Evolutionary conservation across 805 yeast genomes (phyloP).

Genomic region (Myxozyma nipponensis): DNA sequence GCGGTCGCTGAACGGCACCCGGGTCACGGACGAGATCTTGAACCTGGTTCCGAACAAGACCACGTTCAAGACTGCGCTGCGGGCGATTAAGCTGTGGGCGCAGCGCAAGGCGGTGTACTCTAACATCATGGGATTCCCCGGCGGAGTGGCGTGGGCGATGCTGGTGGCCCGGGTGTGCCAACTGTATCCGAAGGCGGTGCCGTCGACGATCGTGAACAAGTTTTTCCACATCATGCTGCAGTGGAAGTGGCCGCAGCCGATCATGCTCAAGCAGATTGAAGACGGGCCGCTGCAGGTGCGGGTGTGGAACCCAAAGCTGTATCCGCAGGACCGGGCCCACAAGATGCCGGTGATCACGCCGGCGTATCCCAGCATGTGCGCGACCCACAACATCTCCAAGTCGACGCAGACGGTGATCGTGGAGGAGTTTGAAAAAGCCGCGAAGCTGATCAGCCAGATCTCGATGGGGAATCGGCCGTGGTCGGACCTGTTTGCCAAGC

Average conservation of each 20-base stretch:
- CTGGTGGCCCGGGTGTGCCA: conserved; percentile 97
- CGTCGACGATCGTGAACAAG: conserved; percentile 84
- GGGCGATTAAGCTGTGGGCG: conserved; percentile 96
- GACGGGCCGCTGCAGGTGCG: conserved; percentile 96
- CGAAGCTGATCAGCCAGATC: conserved; percentile 65
- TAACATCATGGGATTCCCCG: conserved; percentile 95
- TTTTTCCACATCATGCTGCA: conserved; percentile 80
- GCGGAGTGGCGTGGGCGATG: conserved; percentile 99
- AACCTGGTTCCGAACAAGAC: conserved; percentile 87
- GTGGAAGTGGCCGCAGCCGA: conserved; percentile 99
- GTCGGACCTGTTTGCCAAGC: conserved; percentile 72
- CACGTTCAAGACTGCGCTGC: conserved; percentile 84
- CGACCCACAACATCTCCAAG: conserved; percentile 89
- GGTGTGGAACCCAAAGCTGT: conserved; percentile 93
- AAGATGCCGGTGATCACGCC: conserved; percentile 98
- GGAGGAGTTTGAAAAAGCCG: conserved; percentile 75
- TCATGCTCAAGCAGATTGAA: conserved; percentile 83
- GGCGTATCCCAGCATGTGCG: conserved; percentile 98
- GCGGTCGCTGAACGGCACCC: conserved; percentile 88
- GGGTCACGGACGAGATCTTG: conserved; percentile 94
- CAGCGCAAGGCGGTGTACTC: conserved; percentile 91
- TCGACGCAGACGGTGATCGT: conserved; percentile 83
- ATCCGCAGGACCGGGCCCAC: conserved; percentile 84
- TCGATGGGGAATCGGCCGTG: conserved; percentile 60
- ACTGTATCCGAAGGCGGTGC: conserved; percentile 90